Evolutionary conservation across 257 asterid genomes (phyloP).

Genomic region (Nicotiana knightiana): DNA sequence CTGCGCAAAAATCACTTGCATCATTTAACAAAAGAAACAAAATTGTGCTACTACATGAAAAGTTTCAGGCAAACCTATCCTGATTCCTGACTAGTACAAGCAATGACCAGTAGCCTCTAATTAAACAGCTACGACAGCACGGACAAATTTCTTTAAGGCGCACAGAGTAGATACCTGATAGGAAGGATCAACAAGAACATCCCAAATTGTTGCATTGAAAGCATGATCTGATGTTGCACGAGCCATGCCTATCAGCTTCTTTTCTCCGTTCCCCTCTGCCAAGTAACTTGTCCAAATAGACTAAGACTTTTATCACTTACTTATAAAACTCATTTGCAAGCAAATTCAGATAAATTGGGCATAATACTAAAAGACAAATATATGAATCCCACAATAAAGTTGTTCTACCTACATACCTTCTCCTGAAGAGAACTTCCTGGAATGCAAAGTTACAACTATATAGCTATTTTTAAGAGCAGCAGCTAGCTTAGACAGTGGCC

Average conservation of each 20-base stretch:
- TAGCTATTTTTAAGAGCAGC: conserved; percentile 93
- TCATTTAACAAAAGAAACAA: not conserved
- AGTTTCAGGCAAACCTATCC: not conserved
- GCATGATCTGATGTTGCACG: conserved; percentile 99
- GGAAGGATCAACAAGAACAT: conserved; percentile 95
- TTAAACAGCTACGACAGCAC: not conserved
- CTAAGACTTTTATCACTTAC: conserved; percentile 70
- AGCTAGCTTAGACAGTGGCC: conserved; percentile 88
- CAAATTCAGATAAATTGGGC: conserved; percentile 9
- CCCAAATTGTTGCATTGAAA: conserved; percentile 99
- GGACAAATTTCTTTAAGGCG: not conserved
- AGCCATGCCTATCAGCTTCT: conserved; percentile 95
- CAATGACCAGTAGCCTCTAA: not conserved
- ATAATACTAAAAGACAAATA: not conserved
- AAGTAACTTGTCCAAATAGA: conserved; percentile 87
- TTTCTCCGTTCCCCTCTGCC: conserved; percentile 79
- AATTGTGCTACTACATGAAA: not conserved
- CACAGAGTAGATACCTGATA: conserved; percentile 56
- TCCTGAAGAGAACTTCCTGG: conserved; percentile 47
- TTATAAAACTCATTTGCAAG: conserved; percentile 15
- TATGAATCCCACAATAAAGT: conserved; percentile 10
- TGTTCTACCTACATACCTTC: conserved; percentile 51
- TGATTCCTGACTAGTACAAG: conserved; percentile 1
- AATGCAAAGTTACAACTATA: conserved; percentile 88
- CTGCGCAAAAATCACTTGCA: not conserved